These are phyloP conservation scores for Pichia sp. DNA, from an alignment of 1,139 yeast species.

Conservation along the genomic window DNA sequence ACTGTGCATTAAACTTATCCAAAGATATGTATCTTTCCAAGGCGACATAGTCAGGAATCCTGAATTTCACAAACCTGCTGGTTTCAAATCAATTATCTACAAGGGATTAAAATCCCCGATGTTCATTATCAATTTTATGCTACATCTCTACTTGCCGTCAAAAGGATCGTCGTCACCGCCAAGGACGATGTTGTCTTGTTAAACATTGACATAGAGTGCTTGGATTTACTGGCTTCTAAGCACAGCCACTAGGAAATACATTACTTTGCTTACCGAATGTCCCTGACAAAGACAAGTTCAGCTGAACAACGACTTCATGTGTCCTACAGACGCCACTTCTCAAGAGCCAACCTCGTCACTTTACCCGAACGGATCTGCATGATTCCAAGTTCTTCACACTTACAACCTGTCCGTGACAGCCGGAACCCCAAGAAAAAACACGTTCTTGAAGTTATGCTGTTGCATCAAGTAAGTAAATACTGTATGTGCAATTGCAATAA, in stretches of 20 bases:
- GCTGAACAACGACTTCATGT: neutral
- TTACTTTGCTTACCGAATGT: neutral
- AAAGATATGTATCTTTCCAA: neutral
- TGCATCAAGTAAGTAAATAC: too few species aligned
- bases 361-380: too few species aligned
- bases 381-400: too few species aligned
- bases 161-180: neutral
- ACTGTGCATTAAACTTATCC: neutral
- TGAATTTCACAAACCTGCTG: neutral
- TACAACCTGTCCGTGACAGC: too few species aligned
- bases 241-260: neutral
- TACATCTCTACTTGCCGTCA: neutral
- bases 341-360: neutral
- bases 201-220: neutral
- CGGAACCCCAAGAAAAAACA: too few species aligned
- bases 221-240: neutral
- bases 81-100: too few species aligned
- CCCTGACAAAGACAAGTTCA: neutral
- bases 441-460: too few species aligned
- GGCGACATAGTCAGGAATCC: neutral
- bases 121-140: neutral
- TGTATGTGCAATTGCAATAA: too few species aligned
- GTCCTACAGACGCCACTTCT: neutral
- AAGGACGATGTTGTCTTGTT: neutral
- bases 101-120: too few species aligned